A percentile compares a stretch with the other conserved stretches of the same genome.
Evolutionary conservation across 2,329 filamentous ascomycete species (phyloP).

Genomic region (Cryphonectria japonica): DNA sequence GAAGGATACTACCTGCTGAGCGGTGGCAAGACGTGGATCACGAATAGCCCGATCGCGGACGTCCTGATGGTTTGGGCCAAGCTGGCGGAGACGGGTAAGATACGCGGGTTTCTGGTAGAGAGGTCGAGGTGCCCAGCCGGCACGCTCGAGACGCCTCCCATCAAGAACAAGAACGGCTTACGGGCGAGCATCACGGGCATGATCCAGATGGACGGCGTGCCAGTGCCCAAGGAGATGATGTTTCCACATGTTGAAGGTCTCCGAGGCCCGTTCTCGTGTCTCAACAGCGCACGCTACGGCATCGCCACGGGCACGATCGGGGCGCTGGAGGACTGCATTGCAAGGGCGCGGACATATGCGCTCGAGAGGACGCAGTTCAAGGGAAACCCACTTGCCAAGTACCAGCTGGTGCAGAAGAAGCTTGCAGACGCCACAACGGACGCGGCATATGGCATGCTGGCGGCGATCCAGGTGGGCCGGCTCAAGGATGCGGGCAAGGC

Average conservation of each 20-base stretch:
- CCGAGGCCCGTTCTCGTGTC: slow-evolving; percentile 85
- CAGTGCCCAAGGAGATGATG: slow-evolving; percentile 90
- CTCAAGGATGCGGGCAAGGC: slow-evolving; percentile 90
- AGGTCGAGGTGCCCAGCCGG: slow-evolving; percentile 82
- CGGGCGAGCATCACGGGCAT: slow-evolving; percentile 94
- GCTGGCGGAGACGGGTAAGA: slow-evolving; percentile 87
- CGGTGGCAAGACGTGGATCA: slow-evolving; percentile 89
- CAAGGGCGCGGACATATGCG: slow-evolving; percentile 81
- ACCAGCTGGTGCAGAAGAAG: slow-evolving; percentile 98
- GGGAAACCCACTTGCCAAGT: slow-evolving; percentile 90
- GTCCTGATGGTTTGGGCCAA: slow-evolving; percentile 90
- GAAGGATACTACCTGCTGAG: slow-evolving; percentile 75
- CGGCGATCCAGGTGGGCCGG: slow-evolving; percentile 85
- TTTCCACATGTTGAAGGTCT: slow-evolving; percentile 89
- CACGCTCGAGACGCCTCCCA: slow-evolving; percentile 85
- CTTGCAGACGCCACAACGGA: slow-evolving; percentile 90
- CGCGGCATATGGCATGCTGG: slow-evolving; percentile 87
- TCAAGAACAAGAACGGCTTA: slow-evolving; percentile 95
- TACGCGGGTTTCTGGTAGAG: slow-evolving; percentile 90
- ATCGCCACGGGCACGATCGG: slow-evolving; percentile 95
- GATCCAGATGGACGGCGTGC: slow-evolving; percentile 93
- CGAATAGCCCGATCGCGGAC: slow-evolving; percentile 84
- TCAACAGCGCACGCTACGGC: slow-evolving; percentile 91
- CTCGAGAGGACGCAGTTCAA: slow-evolving; percentile 96
- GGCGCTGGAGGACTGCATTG: slow-evolving; percentile 89